phyloP scores from a whole-genome alignment of 2,329 filamentous ascomycete species.

The Penicillium thymicola region DNA sequence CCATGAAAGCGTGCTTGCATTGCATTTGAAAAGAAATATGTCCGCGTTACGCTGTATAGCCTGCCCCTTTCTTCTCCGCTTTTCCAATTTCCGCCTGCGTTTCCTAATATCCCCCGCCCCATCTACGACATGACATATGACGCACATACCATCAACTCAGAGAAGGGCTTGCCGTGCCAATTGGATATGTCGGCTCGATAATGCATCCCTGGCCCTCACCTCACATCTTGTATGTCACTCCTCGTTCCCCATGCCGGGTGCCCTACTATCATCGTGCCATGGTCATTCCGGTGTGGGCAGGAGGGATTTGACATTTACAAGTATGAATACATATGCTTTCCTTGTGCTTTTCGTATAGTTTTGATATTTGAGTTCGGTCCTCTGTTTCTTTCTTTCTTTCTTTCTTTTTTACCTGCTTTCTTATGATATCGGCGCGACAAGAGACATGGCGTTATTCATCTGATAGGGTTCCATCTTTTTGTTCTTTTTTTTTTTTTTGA shows the following conservation, averaged over 20 bases:
- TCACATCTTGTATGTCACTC: background rate
- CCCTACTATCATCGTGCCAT: background rate
- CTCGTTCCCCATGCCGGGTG: background rate
- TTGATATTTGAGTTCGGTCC: slow-evolving; percentile 1
- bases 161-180: background rate
- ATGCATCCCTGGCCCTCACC: background rate
- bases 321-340: slow-evolving; percentile 17
- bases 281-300: background rate
- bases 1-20: slow-evolving; percentile 9
- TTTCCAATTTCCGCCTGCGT: background rate
- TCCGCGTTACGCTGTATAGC: slow-evolving; percentile 17
- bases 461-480: slow-evolving; percentile 6
- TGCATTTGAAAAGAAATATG: background rate
- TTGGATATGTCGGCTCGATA: background rate
- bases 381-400: slow-evolving; percentile 11
- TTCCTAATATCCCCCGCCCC: background rate
- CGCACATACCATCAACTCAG: slow-evolving; percentile 19
- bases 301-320: slow-evolving; percentile 6
- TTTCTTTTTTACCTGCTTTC: background rate
- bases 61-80: slow-evolving; percentile 2
- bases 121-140: slow-evolving; percentile 14
- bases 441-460: slow-evolving; percentile 8
- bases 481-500: background rate
- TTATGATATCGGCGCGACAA: slow-evolving; percentile 21
- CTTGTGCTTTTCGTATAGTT: slow-evolving; percentile 3